Percentiles rank a stretch among this genome's conserved stretches.
phyloP scores from a whole-genome alignment of 1,139 yeast species.

The Wickerhamomyces sp. region DNA sequence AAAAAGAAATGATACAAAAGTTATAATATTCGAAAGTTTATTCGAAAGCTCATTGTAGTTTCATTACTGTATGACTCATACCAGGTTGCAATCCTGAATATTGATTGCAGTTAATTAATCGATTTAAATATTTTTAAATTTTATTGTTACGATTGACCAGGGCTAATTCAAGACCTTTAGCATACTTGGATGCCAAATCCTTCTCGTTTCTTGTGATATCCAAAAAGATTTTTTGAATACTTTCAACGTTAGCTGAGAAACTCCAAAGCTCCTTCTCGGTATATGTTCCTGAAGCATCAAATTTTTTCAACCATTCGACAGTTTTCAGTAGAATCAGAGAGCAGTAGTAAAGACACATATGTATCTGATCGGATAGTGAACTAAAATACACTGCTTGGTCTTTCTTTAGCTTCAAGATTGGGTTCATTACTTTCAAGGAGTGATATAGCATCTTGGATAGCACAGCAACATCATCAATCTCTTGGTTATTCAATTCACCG shows the following conservation, averaged over 20 bases:
- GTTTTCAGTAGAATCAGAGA: constrained; percentile 23
- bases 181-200: constrained; percentile 8
- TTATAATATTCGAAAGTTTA: too few relatives aligned
- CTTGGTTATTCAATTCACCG: constrained; percentile 8
- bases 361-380: constrained; percentile 41
- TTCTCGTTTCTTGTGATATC: constrained; percentile 5
- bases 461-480: constrained; percentile 16
- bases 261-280: constrained; percentile 4
- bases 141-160: constrained; percentile 4
- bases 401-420: constrained; percentile 29
- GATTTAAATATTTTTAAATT: too few relatives aligned
- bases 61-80: too few relatives aligned
- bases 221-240: constrained; percentile 1
- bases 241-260: constrained; percentile 6
- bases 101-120: too few relatives aligned
- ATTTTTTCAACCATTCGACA: constrained; percentile 9
- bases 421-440: constrained; percentile 32
- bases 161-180: constrained; percentile 3
- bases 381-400: constrained; percentile 44
- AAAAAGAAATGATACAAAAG: too few relatives aligned
- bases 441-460: constrained; percentile 23
- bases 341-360: constrained; percentile 36
- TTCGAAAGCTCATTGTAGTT: too few relatives aligned
- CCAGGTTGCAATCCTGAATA: too few relatives aligned
- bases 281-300: constrained; percentile 8